Conservation (phyloP, 768 basidiomycete species). For the Cantharellus anzutake region DNA sequence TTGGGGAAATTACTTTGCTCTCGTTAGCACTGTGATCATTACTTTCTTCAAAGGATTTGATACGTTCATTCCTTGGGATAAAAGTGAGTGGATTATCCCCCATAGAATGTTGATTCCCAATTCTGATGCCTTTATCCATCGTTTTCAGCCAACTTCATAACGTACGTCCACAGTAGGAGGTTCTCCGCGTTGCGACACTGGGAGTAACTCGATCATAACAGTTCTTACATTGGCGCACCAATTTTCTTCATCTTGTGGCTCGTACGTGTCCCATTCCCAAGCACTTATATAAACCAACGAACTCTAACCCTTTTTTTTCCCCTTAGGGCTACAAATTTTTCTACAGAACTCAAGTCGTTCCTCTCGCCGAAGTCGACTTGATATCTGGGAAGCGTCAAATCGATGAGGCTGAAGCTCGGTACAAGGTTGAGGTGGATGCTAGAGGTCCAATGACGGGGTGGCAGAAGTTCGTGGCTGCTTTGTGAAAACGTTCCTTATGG, state of each 20-base stretch:
- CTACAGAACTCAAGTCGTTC: conserved; percentile 18
- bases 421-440: conserved; percentile 24
- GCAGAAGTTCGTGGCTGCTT: conserved; percentile 10
- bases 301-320: not conserved
- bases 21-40: conserved; percentile 13
- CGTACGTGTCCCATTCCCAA: not conserved
- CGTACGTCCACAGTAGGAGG: too few relatives aligned
- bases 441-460: conserved; percentile 8
- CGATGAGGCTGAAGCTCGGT: conserved; percentile 41
- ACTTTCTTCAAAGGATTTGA: conserved; percentile 17
- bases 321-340: conserved; percentile 4
- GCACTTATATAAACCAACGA: not conserved
- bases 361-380: conserved; percentile 36
- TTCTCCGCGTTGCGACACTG: too few relatives aligned
- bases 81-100: conserved; percentile 8
- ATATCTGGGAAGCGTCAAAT: conserved; percentile 38
- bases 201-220: too few relatives aligned
- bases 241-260: conserved; percentile 10
- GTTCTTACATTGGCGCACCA: conserved; percentile 18
- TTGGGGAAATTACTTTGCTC: conserved; percentile 14
- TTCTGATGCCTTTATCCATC: not conserved
- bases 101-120: not conserved
- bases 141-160: conserved; percentile 36
- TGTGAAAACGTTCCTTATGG: too few relatives aligned
- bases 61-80: conserved; percentile 24